A percentile compares a stretch with the other conserved stretches of the same genome.
Evolutionary conservation across 2,329 filamentous ascomycete species (phyloP).

Genomic region (Claviceps quebecensis): DNA sequence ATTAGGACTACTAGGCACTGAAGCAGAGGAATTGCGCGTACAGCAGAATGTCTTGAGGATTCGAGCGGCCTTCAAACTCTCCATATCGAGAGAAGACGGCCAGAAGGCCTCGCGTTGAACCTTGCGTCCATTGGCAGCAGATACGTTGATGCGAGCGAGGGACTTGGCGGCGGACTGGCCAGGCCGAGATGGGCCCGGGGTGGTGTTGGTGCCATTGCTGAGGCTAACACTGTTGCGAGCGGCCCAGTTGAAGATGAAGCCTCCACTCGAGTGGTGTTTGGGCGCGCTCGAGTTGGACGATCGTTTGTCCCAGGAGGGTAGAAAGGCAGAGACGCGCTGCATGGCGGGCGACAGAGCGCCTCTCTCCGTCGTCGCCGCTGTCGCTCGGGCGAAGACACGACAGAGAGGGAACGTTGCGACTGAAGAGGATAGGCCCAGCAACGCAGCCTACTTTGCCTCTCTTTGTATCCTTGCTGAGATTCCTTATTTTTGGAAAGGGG

Average conservation of each 20-base stretch:
- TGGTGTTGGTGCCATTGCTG: constrained; percentile 7
- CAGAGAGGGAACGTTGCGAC: constrained; percentile 16
- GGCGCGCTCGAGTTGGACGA: constrained; percentile 18
- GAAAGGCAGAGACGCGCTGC: constrained; percentile 30
- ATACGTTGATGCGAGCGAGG: constrained; percentile 21
- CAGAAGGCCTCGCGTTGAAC: constrained; percentile 56
- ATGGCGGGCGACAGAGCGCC: constrained; percentile 21
- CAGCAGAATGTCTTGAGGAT: constrained; percentile 86
- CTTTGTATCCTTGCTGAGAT: neutral
- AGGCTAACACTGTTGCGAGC: constrained; percentile 30
- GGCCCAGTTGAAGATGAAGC: constrained; percentile 29
- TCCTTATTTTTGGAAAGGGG: neutral
- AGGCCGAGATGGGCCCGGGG: neutral
- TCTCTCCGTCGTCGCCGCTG: constrained; percentile 22
- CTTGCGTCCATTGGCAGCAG: constrained; percentile 18
- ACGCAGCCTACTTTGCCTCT: constrained; percentile 4
- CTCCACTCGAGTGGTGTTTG: constrained; percentile 10
- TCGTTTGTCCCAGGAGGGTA: constrained; percentile 32
- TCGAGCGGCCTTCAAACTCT: constrained; percentile 81
- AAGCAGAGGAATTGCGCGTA: constrained; percentile 21
- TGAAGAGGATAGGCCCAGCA: constrained; percentile 9
- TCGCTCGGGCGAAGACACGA: constrained; percentile 19
- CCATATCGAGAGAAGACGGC: constrained; percentile 73
- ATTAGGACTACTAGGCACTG: too few species aligned
- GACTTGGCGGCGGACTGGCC: constrained; percentile 6